Percentiles rank a stretch among this genome's conserved stretches.
Conservation (phyloP, 2,329 filamentous ascomycete genomes). For the Pseudogymnoascus sp. region DNA sequence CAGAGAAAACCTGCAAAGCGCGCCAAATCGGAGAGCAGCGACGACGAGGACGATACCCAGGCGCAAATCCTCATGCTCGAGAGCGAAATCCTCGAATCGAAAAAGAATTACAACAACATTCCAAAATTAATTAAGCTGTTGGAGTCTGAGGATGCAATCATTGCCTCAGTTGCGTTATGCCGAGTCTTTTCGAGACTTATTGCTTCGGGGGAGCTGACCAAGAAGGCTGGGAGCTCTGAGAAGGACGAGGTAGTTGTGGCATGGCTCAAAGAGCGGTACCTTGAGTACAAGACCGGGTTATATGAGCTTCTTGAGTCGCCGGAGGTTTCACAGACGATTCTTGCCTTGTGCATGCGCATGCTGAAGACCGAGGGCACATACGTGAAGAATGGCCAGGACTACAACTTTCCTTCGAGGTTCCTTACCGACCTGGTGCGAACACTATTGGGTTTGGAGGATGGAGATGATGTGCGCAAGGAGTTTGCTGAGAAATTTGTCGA, state of each 20-base stretch:
- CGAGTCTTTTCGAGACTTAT: conserved; percentile 78
- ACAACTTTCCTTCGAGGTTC: conserved; percentile 61
- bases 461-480: conserved; percentile 55
- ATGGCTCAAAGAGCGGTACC: conserved; percentile 71
- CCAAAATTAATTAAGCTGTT: conserved; percentile 58
- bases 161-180: conserved; percentile 74
- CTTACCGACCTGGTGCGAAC: conserved; percentile 57
- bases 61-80: conserved; percentile 68
- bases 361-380: conserved; percentile 70
- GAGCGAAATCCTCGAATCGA: conserved; percentile 73
- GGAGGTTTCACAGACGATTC: conserved; percentile 59
- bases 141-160: conserved; percentile 49
- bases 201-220: conserved; percentile 61
- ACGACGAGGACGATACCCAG: conserved; percentile 45
- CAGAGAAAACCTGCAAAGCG: conserved; percentile 38
- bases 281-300: conserved; percentile 61
- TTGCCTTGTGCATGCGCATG: conserved; percentile 76
- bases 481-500: conserved; percentile 74
- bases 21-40: conserved; percentile 36
- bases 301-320: conserved; percentile 52
- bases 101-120: conserved; percentile 89
- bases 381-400: conserved; percentile 52
- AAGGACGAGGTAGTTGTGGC: conserved; percentile 66
- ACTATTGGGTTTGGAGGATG: conserved; percentile 50
- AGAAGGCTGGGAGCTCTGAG: conserved; percentile 57